Percentiles rank a stretch among this genome's conserved stretches.
phyloP scores from a whole-genome alignment of 139 green algal species.

The Asterochloris sp. region DNA sequence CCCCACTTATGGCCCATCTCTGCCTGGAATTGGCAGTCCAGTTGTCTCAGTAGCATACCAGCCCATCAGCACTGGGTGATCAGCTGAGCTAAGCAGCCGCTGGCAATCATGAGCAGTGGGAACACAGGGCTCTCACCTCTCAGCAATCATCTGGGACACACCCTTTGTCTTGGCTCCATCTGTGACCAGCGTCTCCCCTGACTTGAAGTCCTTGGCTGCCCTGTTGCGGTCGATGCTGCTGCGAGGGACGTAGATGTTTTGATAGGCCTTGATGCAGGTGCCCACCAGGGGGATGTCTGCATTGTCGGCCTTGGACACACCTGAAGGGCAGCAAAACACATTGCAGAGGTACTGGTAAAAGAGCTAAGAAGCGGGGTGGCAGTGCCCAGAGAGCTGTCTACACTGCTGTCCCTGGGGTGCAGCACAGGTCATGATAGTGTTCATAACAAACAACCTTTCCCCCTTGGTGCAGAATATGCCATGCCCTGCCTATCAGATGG shows the following conservation, averaged over 20 bases:
- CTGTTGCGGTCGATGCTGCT: neutral
- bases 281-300: constrained; percentile 36
- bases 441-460: too few species aligned
- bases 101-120: neutral
- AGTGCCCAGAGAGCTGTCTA: constrained; percentile 33
- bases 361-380: neutral
- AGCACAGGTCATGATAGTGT: neutral
- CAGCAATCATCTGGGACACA: constrained; percentile 6
- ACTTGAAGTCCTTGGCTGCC: too few species aligned
- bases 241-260: constrained; percentile 45
- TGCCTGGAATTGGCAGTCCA: too few species aligned
- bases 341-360: neutral
- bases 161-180: neutral
- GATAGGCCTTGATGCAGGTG: constrained; percentile 37
- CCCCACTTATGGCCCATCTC: too few species aligned
- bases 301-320: constrained; percentile 20
- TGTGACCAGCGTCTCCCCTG: neutral
- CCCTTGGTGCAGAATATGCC: too few species aligned
- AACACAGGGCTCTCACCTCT: neutral
- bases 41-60: too few species aligned
- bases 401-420: constrained; percentile 19
- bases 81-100: too few species aligned
- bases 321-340: neutral
- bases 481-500: too few species aligned
- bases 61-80: too few species aligned